Conservation (phyloP, 495 filamentous ascomycete genomes). For the Hypoxylon lienhwacheense region DNA sequence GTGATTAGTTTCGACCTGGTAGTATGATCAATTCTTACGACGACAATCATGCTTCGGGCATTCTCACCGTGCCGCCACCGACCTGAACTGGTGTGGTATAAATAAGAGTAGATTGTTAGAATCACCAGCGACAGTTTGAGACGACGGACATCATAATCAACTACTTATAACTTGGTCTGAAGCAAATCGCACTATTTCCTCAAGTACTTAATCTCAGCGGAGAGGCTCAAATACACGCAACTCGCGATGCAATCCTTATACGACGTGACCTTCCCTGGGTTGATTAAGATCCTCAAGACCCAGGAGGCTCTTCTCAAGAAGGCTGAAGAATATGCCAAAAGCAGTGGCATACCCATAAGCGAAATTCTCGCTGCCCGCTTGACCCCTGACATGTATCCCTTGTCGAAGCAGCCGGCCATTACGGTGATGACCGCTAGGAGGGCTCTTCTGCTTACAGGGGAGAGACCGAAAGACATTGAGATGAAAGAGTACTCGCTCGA, state of each 20-base stretch:
- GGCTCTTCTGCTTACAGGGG: slow-evolving; percentile 15
- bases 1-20: too few species aligned
- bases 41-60: too few species aligned
- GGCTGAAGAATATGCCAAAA: slow-evolving; percentile 34
- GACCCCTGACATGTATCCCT: slow-evolving; percentile 51
- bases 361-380: slow-evolving; percentile 36
- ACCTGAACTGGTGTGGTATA: too few species aligned
- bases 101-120: neutral
- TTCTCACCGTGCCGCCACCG: too few species aligned
- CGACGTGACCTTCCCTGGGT: slow-evolving; percentile 32
- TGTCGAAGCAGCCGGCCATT: slow-evolving; percentile 52
- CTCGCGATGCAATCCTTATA: slow-evolving; percentile 39
- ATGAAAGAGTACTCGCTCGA: slow-evolving; percentile 5
- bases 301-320: slow-evolving; percentile 34
- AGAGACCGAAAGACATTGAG: neutral
- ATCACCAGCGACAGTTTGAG: neutral
- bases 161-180: neutral
- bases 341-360: slow-evolving; percentile 13
- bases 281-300: slow-evolving; percentile 36
- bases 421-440: slow-evolving; percentile 37
- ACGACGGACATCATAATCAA: neutral
- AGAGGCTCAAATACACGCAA: neutral
- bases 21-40: too few species aligned
- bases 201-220: too few species aligned
- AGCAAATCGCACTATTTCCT: too few species aligned